phyloP scores from a whole-genome alignment of 495 filamentous ascomycete species.

The Aspergillus coremiiformis region DNA sequence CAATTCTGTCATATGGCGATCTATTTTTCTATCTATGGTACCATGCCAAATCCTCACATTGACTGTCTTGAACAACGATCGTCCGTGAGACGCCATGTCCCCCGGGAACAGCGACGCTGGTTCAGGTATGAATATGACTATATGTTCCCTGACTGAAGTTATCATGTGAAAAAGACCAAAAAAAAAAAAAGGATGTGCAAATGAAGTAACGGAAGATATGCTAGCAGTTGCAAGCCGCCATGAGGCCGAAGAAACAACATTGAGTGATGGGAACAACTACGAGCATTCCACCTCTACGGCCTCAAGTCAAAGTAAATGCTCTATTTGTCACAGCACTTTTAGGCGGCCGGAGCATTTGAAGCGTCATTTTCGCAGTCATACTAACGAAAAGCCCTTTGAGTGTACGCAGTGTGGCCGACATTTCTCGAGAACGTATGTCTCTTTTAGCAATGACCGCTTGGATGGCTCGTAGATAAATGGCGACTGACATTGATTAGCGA shows the following conservation, averaged over 20 bases:
- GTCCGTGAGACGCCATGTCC: constrained; percentile 28
- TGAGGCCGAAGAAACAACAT: constrained; percentile 9
- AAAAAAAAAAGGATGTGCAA: background rate
- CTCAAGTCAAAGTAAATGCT: constrained; percentile 34
- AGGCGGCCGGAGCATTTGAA: constrained; percentile 65
- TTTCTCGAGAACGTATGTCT: constrained; percentile 52
- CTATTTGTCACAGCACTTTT: constrained; percentile 50
- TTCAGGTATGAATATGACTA: constrained; percentile 14
- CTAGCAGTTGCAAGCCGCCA: constrained; percentile 14
- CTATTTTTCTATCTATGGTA: constrained; percentile 7
- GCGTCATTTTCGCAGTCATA: constrained; percentile 63
- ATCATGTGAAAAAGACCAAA: background rate
- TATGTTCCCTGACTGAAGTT: background rate
- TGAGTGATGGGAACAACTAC: constrained; percentile 11
- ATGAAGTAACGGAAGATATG: background rate
- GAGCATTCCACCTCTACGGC: constrained; percentile 14
- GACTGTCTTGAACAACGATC: constrained; percentile 9
- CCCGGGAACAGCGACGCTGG: constrained; percentile 24
- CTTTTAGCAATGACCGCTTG: background rate
- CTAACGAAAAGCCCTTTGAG: constrained; percentile 62
- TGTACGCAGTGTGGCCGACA: constrained; percentile 60
- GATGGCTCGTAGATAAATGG: background rate
- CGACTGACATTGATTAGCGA: constrained; percentile 28
- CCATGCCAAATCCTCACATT: constrained; percentile 10
- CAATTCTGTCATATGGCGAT: background rate